phyloP scores from a whole-genome alignment of 345 rosid genomes.

The Syzygium jambos region DNA sequence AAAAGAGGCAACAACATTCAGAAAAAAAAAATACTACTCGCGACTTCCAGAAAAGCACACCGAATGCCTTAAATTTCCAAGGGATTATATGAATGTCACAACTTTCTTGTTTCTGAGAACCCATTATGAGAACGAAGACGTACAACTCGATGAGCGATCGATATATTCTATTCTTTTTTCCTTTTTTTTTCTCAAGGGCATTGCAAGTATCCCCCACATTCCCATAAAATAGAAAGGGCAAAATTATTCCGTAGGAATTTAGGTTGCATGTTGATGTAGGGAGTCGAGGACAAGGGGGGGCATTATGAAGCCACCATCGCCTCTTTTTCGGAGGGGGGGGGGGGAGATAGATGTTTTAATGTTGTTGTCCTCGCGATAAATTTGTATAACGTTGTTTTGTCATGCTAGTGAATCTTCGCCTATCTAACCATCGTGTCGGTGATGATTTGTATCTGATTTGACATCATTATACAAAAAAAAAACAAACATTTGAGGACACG shows the following conservation, averaged over 20 bases:
- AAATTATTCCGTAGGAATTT: neutral
- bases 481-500: too few relatives aligned
- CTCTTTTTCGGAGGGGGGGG: too few relatives aligned
- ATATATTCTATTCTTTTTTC: too few relatives aligned
- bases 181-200: neutral
- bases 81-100: fast-evolving
- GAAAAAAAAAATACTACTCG: neutral
- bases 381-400: too few relatives aligned
- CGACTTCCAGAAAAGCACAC: neutral
- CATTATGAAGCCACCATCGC: neutral
- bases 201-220: neutral
- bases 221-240: neutral
- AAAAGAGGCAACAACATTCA: neutral
- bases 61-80: neutral
- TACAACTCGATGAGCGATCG: neutral
- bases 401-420: too few relatives aligned
- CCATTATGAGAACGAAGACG: neutral
- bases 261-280: neutral
- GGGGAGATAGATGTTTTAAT: too few relatives aligned
- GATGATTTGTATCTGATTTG: too few relatives aligned
- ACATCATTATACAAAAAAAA: too few relatives aligned
- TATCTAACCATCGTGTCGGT: too few relatives aligned
- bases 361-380: neutral
- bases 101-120: fast-evolving
- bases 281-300: neutral